Evolutionary conservation across 108 stramenopile genomes (phyloP).

Genomic region (Cyclotella choctawhatcheeana): DNA sequence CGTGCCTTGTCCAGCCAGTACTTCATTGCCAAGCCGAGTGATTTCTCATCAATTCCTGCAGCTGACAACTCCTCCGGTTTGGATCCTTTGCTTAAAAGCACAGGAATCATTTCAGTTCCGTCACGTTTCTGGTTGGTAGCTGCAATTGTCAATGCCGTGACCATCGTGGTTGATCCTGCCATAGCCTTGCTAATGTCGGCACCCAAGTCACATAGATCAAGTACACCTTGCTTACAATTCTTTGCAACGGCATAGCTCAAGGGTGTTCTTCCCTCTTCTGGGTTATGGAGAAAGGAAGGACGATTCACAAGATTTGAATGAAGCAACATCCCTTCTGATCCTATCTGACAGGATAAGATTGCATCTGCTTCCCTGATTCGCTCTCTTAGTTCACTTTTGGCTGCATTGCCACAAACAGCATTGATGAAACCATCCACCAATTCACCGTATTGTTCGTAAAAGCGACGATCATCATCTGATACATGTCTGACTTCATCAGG

Average conservation of each 20-base stretch:
- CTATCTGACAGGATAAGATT: not conserved
- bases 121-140: slow-evolving; percentile 9
- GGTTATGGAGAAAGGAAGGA: not conserved
- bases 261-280: slow-evolving; percentile 2
- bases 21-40: slow-evolving; percentile 2
- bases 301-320: slow-evolving; percentile 7
- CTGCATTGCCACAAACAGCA: not conserved
- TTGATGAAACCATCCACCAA: slow-evolving; percentile 4
- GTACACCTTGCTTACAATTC: not conserved
- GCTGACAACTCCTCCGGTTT: slow-evolving; percentile 3
- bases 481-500: not conserved
- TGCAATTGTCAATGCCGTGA: not conserved
- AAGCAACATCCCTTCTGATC: not conserved
- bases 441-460: not conserved
- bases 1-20: slow-evolving; percentile 8
- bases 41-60: not conserved
- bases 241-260: slow-evolving; percentile 9
- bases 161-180: not conserved
- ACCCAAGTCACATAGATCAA: slow-evolving; percentile 3
- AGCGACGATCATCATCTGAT: slow-evolving; percentile 1
- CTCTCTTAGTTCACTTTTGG: not conserved
- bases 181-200: slow-evolving; percentile 4
- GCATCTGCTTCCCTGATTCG: not conserved
- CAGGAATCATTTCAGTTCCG: slow-evolving; percentile 4
- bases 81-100: slow-evolving; percentile 1